Evolutionary conservation across 139 green algal genomes (phyloP).

Genomic region (Chlorella sp.): DNA sequence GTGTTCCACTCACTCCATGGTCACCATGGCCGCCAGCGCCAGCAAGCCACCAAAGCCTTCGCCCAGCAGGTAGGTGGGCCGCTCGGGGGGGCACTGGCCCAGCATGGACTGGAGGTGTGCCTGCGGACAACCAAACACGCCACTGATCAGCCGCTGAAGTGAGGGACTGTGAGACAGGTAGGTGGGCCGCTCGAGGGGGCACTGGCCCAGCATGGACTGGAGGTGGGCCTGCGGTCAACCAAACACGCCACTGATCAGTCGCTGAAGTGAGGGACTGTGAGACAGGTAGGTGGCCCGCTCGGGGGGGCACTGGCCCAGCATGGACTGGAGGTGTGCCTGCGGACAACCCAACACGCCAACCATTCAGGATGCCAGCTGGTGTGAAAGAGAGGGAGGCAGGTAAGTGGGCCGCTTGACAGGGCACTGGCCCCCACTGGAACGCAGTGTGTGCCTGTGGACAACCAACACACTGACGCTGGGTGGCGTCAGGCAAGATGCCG

Average conservation of each 20-base stretch:
- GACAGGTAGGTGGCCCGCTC: constrained; percentile 73
- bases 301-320: background rate
- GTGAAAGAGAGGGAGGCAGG: too few species aligned
- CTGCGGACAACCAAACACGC: constrained; percentile 7
- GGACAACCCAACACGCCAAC: background rate
- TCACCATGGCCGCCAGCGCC: constrained; percentile 51
- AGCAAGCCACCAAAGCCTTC: constrained; percentile 81
- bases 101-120: constrained; percentile 12
- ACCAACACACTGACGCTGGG: too few species aligned
- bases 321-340: background rate
- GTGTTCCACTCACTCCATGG: constrained; percentile 5
- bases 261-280: too few species aligned
- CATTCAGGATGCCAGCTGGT: background rate
- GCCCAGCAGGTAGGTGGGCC: constrained; percentile 79
- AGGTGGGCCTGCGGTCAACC: background rate
- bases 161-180: too few species aligned
- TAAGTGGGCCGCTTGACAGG: too few species aligned
- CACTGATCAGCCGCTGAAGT: background rate
- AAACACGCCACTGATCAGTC: background rate
- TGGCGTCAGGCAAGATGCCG: too few species aligned
- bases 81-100: constrained; percentile 3
- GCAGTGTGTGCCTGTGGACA: too few species aligned
- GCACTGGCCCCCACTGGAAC: too few species aligned
- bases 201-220: background rate
- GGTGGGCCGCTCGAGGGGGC: constrained; percentile 43